Conservation (phyloP, 1,139 yeast species). For the Spathaspora jeffriesii region DNA sequence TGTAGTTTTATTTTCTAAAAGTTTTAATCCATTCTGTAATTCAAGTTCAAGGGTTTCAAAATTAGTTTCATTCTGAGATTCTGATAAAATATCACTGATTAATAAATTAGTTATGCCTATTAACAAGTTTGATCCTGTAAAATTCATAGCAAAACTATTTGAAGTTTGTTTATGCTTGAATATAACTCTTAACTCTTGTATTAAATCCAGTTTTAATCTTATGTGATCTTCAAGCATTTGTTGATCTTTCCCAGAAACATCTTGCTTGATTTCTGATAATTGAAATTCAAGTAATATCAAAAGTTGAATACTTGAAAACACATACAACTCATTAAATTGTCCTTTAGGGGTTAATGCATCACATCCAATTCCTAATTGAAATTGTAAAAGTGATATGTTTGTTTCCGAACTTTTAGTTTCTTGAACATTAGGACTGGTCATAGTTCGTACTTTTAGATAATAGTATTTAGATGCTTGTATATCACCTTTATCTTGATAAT, state of each 20-base stretch:
- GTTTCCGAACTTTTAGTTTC: constrained; percentile 10
- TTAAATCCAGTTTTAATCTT: constrained; percentile 17
- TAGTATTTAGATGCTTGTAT: constrained; percentile 37
- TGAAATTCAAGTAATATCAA: constrained; percentile 26
- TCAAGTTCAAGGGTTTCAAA: neutral
- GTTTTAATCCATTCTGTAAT: neutral
- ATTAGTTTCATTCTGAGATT: neutral
- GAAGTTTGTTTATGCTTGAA: constrained; percentile 16
- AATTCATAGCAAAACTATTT: constrained; percentile 20
- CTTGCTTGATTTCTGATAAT: constrained; percentile 10
- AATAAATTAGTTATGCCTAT: constrained; percentile 13
- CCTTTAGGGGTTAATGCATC: constrained; percentile 16
- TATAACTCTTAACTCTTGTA: constrained; percentile 18
- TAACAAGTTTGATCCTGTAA: constrained; percentile 17
- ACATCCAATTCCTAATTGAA: constrained; percentile 22
- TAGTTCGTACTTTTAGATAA: constrained; percentile 29
- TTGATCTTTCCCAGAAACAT: constrained; percentile 3
- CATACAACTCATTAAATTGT: constrained; percentile 24
- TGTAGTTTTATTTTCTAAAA: constrained; percentile 4
- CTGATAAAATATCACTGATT: neutral
- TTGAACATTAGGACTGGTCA: constrained; percentile 8
- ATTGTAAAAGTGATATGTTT: constrained; percentile 14
- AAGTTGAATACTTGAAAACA: constrained; percentile 27
- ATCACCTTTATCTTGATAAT: constrained; percentile 36
- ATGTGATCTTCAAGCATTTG: constrained; percentile 4